Evolutionary conservation across 2,329 filamentous ascomycete species (phyloP), one percentile per base, ranked within the genome.

Genomic region (Colletotrichum sp.): DNA sequence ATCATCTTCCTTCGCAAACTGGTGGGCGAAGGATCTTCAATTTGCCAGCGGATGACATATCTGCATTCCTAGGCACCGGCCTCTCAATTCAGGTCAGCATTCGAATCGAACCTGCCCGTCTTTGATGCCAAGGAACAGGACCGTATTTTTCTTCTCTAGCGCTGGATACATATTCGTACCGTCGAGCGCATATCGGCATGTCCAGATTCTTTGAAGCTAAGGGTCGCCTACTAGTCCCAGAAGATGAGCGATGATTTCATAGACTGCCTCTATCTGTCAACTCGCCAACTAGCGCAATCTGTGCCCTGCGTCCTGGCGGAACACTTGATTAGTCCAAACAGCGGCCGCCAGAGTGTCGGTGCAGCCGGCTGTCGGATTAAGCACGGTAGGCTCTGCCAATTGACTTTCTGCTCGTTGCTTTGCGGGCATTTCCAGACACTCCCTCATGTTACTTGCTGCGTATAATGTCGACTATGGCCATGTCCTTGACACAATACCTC

Each of bases 161-260:
- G 57, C 57, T 32, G 21, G 59, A 32, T 61, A 30, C 7, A 34
- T 63, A 61, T n/a, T 48, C 39, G 36, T 48, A 12, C 55, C 26
- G 55, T 32, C 68, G n/a, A 24, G 39, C 71, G 67, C 43, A 30
- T 57, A 30, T 32, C 64, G 39, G 39, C 16, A 34, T 57, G 28
- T 48, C 39, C 68, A 61, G 61, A 34, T 55, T 43, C 48, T 64
- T 36, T 26, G 30, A 43, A 34, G 57, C 73, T 36, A 67, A 57
- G 16, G 28, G 26, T n/a, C 43, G 34, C 61, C 30, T 65, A 26
- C 74, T 61, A 34, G 64, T 12, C 65, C 59, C 21, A n/a, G 43
- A 43, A 57, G n/a, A 57, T 48, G 57, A 65, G 36, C 74, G 48
- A 76, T 76, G 74, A 76, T 74, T 76, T 76, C 70, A 76, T 76